A percentile compares a stretch with the other conserved stretches of the same genome.
Conservation (phyloP, 305 asterid genomes). For the Monarda citriodora region DNA sequence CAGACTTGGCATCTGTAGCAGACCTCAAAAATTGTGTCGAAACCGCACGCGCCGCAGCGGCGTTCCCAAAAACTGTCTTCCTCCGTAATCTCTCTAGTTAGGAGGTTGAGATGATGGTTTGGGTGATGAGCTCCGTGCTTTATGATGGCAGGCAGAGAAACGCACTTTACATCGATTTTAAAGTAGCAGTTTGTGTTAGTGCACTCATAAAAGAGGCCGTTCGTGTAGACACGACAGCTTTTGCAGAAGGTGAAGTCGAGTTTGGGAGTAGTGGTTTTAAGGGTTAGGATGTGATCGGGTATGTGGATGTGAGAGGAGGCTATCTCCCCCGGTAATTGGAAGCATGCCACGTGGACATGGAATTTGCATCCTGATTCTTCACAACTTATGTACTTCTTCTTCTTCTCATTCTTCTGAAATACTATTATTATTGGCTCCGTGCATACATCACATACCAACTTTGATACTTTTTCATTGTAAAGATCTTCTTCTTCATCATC, state of each 20-base stretch:
- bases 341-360: conserved; percentile 15
- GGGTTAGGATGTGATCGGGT: background rate
- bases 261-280: background rate
- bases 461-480: background rate
- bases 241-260: background rate
- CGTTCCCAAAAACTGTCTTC: background rate
- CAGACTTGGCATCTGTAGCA: background rate
- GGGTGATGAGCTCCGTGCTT: conserved; percentile 11
- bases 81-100: background rate
- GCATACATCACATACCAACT: background rate
- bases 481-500: background rate
- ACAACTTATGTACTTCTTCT: background rate
- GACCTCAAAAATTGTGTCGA: fast-evolving
- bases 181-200: background rate
- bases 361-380: background rate
- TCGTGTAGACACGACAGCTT: background rate
- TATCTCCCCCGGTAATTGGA: background rate
- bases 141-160: conserved; percentile 5
- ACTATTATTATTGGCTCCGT: background rate
- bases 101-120: background rate
- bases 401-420: background rate
- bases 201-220: conserved; percentile 4
- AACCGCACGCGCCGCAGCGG: background rate
- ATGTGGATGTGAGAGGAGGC: background rate
- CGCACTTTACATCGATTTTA: conserved; percentile 9